Evolutionary conservation across 2,329 filamentous ascomycete species (phyloP).

Genomic region (Paracamarosporium sp.): DNA sequence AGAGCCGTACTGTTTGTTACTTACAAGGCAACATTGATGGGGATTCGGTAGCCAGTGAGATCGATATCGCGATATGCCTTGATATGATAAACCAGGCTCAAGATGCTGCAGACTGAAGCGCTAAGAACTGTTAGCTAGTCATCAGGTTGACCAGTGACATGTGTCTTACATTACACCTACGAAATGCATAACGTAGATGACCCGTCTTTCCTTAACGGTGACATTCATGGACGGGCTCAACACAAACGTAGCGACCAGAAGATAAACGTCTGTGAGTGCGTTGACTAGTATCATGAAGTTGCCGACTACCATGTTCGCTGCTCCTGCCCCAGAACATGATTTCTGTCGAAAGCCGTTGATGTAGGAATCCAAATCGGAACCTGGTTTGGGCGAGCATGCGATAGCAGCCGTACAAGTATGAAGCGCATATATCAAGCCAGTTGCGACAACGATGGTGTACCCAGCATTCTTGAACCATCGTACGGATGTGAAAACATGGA

Average conservation of each 20-base stretch:
- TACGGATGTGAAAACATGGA: constrained; percentile 17
- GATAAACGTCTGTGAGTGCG: constrained; percentile 18
- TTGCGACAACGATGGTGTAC: constrained; percentile 21
- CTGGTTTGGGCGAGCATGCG: constrained; percentile 21
- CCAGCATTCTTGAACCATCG: constrained; percentile 27
- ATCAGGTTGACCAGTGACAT: not conserved
- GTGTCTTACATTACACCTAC: constrained; percentile 19
- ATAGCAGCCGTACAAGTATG: constrained; percentile 24
- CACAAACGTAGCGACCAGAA: constrained; percentile 18
- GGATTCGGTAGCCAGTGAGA: constrained; percentile 24
- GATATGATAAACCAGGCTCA: constrained; percentile 22
- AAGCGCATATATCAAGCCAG: constrained; percentile 21
- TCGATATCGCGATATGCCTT: constrained; percentile 21
- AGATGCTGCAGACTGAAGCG: constrained; percentile 21
- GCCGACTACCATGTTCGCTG: constrained; percentile 16
- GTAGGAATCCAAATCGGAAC: constrained; percentile 18
- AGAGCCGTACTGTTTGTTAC: not conserved
- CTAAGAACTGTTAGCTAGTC: constrained; percentile 13
- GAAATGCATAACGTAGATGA: constrained; percentile 18
- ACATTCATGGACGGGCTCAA: constrained; percentile 14
- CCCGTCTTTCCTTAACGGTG: constrained; percentile 16
- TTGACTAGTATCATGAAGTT: constrained; percentile 18
- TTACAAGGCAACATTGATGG: constrained; percentile 18
- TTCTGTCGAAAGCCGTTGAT: constrained; percentile 18
- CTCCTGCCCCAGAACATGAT: constrained; percentile 17